Base-by-base conservation (phyloP, 2,329 filamentous ascomycete genomes). In the Zopfia rhizophila region DNA sequence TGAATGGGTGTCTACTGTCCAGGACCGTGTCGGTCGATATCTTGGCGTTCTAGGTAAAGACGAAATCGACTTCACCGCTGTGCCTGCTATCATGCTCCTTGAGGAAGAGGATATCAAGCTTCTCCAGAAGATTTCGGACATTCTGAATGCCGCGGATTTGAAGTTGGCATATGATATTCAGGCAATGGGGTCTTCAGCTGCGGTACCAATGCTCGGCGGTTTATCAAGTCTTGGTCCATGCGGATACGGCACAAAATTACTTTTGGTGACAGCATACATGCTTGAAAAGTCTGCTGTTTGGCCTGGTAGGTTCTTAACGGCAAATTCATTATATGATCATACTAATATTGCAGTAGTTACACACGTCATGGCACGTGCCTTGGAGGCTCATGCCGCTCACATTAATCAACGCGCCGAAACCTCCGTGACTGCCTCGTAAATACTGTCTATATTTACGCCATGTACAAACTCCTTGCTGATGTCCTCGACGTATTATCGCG, bases 61-160 rank as follows among this genome's bases (percentile, higher is more conserved):
- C 53, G 82, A 88, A 0, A 83, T 94, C 23, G 91, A 97, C 60
- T 81, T 90, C 38, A 78, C 80, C 1, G 87, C 92, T 57, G 89
- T 96, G 6, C 91, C 91, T 2, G 90, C 87, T 2, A 88, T 96
- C 45, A 91, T 97, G 84, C 82, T 97, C 3, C 79, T 97, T 1
- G 92, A 97, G 63, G 90, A 94, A 13, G 93, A 97, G 65, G 93
- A 99, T 57, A 82, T 89, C 55, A 93, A 93, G 70, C 78, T 97
- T 2, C 75, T 97, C 5, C 80, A 83, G 31, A 96, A 95, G 74
- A 85, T 97, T 17, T 83, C 89, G 56, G 87, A 90, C 53, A 87
- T 97, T 7, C 75, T 97, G 28, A 77, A 81, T 24, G 88, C 84
- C 51, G 86, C 90, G 7, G 90, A 96, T 68, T 78, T 84, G 63